Conservation (phyloP, 371 early-diverging fungal genomes). For the Mucor sp. region DNA sequence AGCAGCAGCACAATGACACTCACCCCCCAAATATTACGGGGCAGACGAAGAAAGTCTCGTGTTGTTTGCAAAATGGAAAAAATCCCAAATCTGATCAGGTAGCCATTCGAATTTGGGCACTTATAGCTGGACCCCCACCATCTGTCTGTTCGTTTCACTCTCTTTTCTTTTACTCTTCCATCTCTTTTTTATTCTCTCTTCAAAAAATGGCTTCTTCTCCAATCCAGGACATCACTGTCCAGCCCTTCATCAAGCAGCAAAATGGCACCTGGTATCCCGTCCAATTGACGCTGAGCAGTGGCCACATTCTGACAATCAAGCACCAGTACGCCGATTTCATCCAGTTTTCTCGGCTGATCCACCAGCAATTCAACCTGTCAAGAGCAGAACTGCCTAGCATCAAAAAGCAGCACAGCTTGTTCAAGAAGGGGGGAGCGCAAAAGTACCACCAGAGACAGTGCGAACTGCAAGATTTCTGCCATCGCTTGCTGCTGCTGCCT, state of each 20-base stretch:
- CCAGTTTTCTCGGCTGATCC: conserved; percentile 4
- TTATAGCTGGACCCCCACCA: neutral
- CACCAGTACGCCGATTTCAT: conserved; percentile 10
- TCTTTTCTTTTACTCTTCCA: neutral
- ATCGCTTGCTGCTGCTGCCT: neutral
- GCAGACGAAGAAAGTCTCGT: neutral
- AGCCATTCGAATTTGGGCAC: neutral
- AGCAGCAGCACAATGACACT: neutral
- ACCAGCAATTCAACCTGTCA: neutral
- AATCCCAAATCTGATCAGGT: neutral
- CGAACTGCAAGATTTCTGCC: conserved; percentile 14
- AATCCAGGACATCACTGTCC: neutral
- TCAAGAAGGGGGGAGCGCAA: neutral
- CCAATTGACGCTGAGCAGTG: neutral
- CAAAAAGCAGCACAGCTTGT: neutral
- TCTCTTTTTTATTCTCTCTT: neutral
- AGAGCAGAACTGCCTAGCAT: neutral
- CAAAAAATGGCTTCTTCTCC: neutral
- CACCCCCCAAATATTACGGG: neutral
- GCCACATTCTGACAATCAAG: neutral
- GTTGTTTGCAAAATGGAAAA: neutral
- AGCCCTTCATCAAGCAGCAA: neutral
- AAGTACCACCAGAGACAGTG: conserved; percentile 6
- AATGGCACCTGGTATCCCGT: conserved; percentile 14
- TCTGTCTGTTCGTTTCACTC: neutral